These are phyloP conservation scores for Oryza glumipatula DNA, from an alignment of 176 grass and related monocot genomes.

Conservation along the genomic window DNA sequence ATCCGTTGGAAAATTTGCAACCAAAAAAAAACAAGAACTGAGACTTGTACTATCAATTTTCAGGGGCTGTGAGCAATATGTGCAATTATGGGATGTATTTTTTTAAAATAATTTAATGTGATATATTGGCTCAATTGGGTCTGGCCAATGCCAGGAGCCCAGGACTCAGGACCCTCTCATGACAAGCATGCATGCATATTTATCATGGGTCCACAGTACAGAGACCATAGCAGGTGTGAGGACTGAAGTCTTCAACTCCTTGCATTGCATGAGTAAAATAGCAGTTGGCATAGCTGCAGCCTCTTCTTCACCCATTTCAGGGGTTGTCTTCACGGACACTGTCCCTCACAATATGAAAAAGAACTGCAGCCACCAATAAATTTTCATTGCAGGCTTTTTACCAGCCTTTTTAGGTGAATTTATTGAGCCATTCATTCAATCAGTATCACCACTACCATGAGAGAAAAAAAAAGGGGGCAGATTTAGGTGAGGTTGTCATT, in stretches of 20 bases:
- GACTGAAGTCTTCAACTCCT: slow-evolving; percentile 3
- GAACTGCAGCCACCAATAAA: slow-evolving; percentile 50
- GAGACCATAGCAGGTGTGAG: slow-evolving; percentile 29
- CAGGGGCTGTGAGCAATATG: background rate
- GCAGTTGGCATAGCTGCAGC: slow-evolving; percentile 30
- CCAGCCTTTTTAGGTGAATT: slow-evolving; percentile 39
- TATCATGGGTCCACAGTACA: slow-evolving; percentile 22
- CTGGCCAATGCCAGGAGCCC: slow-evolving; percentile 1
- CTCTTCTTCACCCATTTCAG: slow-evolving; percentile 42
- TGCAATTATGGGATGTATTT: slow-evolving; percentile 10
- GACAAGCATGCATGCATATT: slow-evolving; percentile 45
- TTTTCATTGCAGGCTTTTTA: slow-evolving; percentile 51
- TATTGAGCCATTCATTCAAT: slow-evolving; percentile 34
- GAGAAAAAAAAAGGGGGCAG: background rate
- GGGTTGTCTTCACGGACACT: slow-evolving; percentile 10
- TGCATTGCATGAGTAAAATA: slow-evolving; percentile 28
- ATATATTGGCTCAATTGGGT: slow-evolving; percentile 4
- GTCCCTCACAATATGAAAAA: slow-evolving; percentile 27
- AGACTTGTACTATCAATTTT: background rate
- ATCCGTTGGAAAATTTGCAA: background rate
- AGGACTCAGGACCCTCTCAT: slow-evolving; percentile 37
- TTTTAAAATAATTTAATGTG: background rate
- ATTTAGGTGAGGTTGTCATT: background rate
- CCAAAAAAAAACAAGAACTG: background rate
- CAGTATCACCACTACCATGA: background rate